These are phyloP conservation scores for Globomyces pollinis-pini DNA, from an alignment of 192 early-diverging fungal genomes.

Conservation along the genomic window DNA sequence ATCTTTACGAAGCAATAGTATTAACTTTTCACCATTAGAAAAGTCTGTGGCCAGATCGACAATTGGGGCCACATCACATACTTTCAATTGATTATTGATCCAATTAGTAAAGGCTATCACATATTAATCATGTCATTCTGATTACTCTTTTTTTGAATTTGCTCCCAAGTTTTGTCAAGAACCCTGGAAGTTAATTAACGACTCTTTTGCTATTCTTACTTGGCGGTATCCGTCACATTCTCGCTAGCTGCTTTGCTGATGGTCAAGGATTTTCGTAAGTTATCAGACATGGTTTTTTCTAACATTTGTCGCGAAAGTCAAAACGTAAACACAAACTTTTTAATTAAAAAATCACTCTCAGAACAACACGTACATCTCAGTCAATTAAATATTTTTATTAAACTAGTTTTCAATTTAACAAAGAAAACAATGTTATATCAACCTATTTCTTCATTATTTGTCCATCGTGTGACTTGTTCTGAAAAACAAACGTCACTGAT, in stretches of 20 bases:
- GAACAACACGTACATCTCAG: neutral
- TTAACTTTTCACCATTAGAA: conserved; percentile 58
- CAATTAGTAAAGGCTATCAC: conserved; percentile 73
- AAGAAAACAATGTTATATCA: no score
- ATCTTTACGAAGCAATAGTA: conserved; percentile 49
- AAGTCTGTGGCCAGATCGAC: conserved; percentile 54
- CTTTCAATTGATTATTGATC: conserved; percentile 33
- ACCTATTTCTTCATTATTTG: conserved; percentile 5
- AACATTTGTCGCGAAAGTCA: neutral
- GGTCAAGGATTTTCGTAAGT: neutral
- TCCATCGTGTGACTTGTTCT: conserved; percentile 33
- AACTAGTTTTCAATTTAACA: neutral
- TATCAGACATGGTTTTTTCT: neutral
- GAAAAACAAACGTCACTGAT: conserved; percentile 40
- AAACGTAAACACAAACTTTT: no score
- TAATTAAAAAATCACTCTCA: conserved; percentile 1
- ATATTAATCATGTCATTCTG: neutral
- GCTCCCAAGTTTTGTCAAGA: conserved; percentile 79
- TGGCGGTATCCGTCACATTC: conserved; percentile 10
- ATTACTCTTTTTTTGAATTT: conserved; percentile 88
- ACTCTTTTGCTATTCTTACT: no score
- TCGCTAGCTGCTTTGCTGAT: conserved; percentile 10
- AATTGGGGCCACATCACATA: conserved; percentile 21
- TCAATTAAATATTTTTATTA: neutral
- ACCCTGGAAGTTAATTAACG: conserved; percentile 17